phyloP scores from a whole-genome alignment of 139 green algal species.

The Eudorina sp. region DNA sequence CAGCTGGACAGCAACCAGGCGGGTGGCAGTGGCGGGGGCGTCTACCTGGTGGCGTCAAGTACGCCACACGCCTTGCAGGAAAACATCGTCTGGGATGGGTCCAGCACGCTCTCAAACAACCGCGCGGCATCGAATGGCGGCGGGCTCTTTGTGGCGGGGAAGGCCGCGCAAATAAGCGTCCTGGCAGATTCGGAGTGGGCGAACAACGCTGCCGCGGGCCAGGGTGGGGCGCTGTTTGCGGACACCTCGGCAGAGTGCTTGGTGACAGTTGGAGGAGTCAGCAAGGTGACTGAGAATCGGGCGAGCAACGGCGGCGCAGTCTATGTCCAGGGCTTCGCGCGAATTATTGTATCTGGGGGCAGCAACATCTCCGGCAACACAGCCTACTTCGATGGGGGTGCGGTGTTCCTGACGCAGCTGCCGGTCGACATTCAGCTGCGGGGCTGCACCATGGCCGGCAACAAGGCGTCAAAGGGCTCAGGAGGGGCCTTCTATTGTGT shows the following conservation, averaged over 20 bases:
- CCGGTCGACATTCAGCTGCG: neutral
- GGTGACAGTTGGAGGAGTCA: neutral
- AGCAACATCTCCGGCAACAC: neutral
- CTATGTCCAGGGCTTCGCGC: neutral
- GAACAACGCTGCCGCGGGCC: neutral
- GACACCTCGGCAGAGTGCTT: neutral
- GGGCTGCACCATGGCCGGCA: neutral
- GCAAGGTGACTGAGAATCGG: neutral
- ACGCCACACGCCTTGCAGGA: neutral
- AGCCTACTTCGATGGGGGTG: neutral
- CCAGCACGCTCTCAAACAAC: conserved; percentile 15
- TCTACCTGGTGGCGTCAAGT: neutral
- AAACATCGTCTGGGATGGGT: neutral
- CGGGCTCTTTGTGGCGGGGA: neutral
- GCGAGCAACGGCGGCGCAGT: neutral
- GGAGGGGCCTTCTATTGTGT: conserved; percentile 4
- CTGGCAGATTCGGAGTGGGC: too few species aligned
- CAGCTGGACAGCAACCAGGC: neutral
- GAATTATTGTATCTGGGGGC: neutral
- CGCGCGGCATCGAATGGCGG: neutral
- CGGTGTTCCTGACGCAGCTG: neutral
- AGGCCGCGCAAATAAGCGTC: neutral
- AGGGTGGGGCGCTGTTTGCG: neutral
- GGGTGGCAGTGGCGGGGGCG: neutral
- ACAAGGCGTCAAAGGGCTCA: neutral